phyloP scores from a whole-genome alignment of 805 yeast species.

The Candida ascalaphidarum region DNA sequence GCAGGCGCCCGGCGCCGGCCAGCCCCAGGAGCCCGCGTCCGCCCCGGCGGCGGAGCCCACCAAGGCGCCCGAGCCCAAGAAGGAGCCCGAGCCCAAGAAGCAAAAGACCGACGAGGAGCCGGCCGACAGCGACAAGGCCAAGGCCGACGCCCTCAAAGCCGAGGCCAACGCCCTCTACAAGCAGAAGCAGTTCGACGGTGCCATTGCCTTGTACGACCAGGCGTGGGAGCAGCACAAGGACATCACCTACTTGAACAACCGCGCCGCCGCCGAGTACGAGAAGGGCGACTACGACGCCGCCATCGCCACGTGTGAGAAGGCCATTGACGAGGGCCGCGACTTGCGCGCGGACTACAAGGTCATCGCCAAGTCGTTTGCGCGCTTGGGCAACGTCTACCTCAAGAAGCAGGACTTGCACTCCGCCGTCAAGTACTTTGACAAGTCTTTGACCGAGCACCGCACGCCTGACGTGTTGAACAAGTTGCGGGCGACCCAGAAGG shows the following conservation, averaged over 20 bases:
- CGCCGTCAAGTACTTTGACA: conserved; percentile 77
- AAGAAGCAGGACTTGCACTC: conserved; percentile 64
- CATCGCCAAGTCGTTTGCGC: conserved; percentile 87
- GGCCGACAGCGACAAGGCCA: conserved; percentile 25
- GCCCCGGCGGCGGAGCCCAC: conserved; percentile 12
- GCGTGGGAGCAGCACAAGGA: conserved; percentile 82
- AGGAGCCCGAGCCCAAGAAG: conserved; percentile 20
- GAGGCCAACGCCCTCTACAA: conserved; percentile 86
- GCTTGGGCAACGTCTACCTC: conserved; percentile 76
- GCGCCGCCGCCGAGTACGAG: conserved; percentile 97
- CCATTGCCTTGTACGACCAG: conserved; percentile 74
- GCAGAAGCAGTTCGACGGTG: conserved; percentile 82
- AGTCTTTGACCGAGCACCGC: conserved; percentile 93
- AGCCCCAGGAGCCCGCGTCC: conserved; percentile 10
- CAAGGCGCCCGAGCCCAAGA: conserved; percentile 3
- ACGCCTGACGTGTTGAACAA: conserved; percentile 88
- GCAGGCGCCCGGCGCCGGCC: conserved; percentile 5
- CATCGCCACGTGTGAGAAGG: conserved; percentile 69
- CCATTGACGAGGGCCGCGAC: conserved; percentile 86
- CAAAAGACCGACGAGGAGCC: conserved; percentile 33
- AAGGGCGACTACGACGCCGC: conserved; percentile 87
- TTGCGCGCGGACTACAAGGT: conserved; percentile 84
- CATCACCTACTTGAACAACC: conserved; percentile 88
- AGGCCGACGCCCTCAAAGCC: conserved; percentile 67
- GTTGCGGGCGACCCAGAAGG: conserved; percentile 81